A percentile compares a stretch with the other conserved stretches of the same genome.
phyloP scores from a whole-genome alignment of 2,329 filamentous ascomycete species.

The Pezicula radicicola region DNA sequence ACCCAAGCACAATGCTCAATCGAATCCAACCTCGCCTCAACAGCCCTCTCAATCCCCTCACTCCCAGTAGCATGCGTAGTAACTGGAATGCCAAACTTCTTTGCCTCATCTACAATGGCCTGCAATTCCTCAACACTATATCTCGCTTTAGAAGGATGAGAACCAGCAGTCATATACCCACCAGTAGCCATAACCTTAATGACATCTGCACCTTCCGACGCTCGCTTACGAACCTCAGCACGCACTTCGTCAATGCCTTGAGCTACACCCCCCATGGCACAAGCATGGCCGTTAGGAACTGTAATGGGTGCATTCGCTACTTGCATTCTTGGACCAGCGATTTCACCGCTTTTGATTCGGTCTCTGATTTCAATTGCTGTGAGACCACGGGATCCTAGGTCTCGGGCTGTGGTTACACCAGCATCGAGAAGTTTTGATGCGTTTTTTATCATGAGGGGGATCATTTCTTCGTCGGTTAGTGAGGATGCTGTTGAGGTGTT shows the following conservation, averaged over 20 bases:
- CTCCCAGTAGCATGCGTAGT: slow-evolving; percentile 13
- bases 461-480: slow-evolving; percentile 6
- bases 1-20: slow-evolving; percentile 17
- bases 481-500: not conserved
- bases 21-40: slow-evolving; percentile 9
- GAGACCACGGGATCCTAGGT: slow-evolving; percentile 6
- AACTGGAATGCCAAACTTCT: slow-evolving; percentile 4
- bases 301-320: slow-evolving; percentile 14
- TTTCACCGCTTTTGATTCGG: slow-evolving; percentile 6
- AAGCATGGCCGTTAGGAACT: slow-evolving; percentile 10
- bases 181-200: slow-evolving; percentile 15
- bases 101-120: slow-evolving; percentile 12
- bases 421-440: slow-evolving; percentile 9
- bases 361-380: slow-evolving; percentile 4
- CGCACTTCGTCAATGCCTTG: slow-evolving; percentile 9
- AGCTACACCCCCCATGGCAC: slow-evolving; percentile 9
- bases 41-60: slow-evolving; percentile 11
- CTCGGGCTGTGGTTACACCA: slow-evolving; percentile 12
- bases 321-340: slow-evolving; percentile 9
- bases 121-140: slow-evolving; percentile 9
- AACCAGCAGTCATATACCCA: slow-evolving; percentile 14
- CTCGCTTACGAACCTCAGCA: slow-evolving; percentile 11
- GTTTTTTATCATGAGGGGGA: slow-evolving; percentile 10
- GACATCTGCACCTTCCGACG: slow-evolving; percentile 9
- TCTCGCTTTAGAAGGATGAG: slow-evolving; percentile 8